Conservation (phyloP, 305 asterid species). For the Solanum hybrid region DNA sequence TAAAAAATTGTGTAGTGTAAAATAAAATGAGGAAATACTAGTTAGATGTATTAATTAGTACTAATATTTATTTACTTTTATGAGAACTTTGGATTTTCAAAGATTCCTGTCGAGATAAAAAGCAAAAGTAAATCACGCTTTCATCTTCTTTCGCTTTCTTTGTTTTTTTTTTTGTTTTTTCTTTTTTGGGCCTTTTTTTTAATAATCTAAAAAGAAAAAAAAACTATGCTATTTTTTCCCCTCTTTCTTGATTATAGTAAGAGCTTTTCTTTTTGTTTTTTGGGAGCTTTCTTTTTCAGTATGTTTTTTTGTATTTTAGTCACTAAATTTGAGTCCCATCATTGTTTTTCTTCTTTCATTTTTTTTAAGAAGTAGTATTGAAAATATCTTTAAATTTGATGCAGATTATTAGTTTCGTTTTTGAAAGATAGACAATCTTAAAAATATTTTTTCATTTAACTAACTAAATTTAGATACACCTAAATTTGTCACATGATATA, state of each 20-base stretch:
- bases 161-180: not conserved
- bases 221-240: not conserved
- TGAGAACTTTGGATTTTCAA: conserved; percentile 31
- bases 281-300: conserved; percentile 18
- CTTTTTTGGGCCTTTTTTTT: not conserved
- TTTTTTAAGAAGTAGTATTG: not conserved
- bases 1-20: not conserved
- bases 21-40: not conserved
- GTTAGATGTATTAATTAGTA: not conserved
- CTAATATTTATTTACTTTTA: conserved; percentile 3
- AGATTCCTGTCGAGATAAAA: conserved; percentile 41
- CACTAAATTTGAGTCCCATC: conserved; percentile 14
- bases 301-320: conserved; percentile 24
- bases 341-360: conserved; percentile 2
- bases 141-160: conserved; percentile 43
- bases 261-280: conserved; percentile 17
- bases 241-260: conserved; percentile 6
- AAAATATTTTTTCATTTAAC: too few relatives aligned
- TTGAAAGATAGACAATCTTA: too few relatives aligned
- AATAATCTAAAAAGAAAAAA: not conserved
- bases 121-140: conserved; percentile 40
- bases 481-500: too few relatives aligned
- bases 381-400: too few relatives aligned
- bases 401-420: accelerated
- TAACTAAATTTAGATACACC: too few relatives aligned